phyloP scores from a whole-genome alignment of 345 rosid genomes.

The rapeseed (Brassica napus) region DNA sequence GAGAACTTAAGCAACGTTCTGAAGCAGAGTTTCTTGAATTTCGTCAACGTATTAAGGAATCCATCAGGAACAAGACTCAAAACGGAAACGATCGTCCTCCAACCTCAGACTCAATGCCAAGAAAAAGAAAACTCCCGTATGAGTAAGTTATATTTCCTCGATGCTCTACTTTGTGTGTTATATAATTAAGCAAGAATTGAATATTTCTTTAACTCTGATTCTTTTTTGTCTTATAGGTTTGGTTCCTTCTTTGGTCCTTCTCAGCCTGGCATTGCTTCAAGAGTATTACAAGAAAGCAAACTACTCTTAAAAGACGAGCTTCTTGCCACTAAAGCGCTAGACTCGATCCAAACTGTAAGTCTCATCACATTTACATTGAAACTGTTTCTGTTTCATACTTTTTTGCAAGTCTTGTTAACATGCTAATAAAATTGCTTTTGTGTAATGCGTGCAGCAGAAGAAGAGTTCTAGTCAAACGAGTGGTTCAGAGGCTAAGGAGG shows the following conservation, averaged over 20 bases:
- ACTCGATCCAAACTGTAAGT: slow-evolving; percentile 50
- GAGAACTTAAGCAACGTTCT: background rate
- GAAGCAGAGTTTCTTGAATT: slow-evolving; percentile 50
- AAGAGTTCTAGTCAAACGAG: slow-evolving; percentile 43
- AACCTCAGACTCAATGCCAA: slow-evolving; percentile 27
- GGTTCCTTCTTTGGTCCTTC: slow-evolving; percentile 95
- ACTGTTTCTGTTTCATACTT: background rate
- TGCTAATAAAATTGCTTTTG: slow-evolving; percentile 9
- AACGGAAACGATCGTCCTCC: slow-evolving; percentile 39
- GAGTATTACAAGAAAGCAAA: slow-evolving; percentile 88
- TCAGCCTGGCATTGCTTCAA: slow-evolving; percentile 66
- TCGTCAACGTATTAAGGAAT: slow-evolving; percentile 64
- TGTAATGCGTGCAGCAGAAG: slow-evolving; percentile 48
- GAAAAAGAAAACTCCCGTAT: slow-evolving; percentile 41
- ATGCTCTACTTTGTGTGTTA: background rate
- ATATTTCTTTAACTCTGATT: background rate
- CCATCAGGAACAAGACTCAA: slow-evolving; percentile 51
- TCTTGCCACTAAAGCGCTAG: slow-evolving; percentile 37
- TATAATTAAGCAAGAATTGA: background rate
- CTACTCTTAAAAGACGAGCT: slow-evolving; percentile 62
- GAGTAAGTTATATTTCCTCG: slow-evolving; percentile 45
- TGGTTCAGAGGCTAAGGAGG: slow-evolving; percentile 47
- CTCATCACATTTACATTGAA: background rate
- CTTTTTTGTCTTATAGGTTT: background rate
- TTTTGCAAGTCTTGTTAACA: background rate